A percentile compares a stretch with the other conserved stretches of the same genome.
Conservation (phyloP, 2,329 filamentous ascomycete genomes). For the Trichoderma arundinaceum region DNA sequence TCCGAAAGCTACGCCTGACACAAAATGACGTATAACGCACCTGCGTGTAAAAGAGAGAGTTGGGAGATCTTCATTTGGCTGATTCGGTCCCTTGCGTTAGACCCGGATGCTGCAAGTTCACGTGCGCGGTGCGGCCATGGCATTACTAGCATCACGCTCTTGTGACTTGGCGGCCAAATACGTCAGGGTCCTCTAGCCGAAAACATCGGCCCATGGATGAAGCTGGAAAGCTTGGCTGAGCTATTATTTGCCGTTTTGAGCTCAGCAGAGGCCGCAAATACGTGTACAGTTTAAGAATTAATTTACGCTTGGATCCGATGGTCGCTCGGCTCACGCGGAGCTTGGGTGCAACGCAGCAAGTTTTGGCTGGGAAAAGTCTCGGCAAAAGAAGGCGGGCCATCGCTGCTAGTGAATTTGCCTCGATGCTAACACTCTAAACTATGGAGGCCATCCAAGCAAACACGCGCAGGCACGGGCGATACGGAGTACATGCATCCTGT, state of each 20-base stretch:
- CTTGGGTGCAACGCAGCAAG: not conserved
- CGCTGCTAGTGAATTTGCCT: not conserved
- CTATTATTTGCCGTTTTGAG: slow-evolving; percentile 5
- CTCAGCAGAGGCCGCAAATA: slow-evolving; percentile 10
- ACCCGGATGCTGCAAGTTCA: slow-evolving; percentile 10
- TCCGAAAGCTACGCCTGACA: not conserved
- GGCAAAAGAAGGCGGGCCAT: not conserved
- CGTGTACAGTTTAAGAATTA: not conserved
- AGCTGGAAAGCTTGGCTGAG: slow-evolving; percentile 16
- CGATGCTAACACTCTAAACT: not conserved
- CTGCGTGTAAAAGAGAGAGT: not conserved
- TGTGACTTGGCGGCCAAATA: slow-evolving; percentile 12
- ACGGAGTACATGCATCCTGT: not conserved
- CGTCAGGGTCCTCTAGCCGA: slow-evolving; percentile 6
- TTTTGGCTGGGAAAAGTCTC: not conserved
- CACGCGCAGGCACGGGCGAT: no score
- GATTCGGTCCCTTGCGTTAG: slow-evolving; percentile 14
- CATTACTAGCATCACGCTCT: not conserved
- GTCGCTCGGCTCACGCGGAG: slow-evolving; percentile 13
- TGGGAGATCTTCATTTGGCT: slow-evolving; percentile 7
- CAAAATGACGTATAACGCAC: slow-evolving; percentile 15
- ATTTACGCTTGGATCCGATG: slow-evolving; percentile 2
- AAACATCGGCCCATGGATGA: slow-evolving; percentile 8
- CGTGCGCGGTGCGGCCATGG: not conserved
- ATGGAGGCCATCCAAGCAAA: not conserved